Evolutionary conservation across 768 basidiomycete genomes (phyloP).

Genomic region (Leccinum ochraceum): DNA sequence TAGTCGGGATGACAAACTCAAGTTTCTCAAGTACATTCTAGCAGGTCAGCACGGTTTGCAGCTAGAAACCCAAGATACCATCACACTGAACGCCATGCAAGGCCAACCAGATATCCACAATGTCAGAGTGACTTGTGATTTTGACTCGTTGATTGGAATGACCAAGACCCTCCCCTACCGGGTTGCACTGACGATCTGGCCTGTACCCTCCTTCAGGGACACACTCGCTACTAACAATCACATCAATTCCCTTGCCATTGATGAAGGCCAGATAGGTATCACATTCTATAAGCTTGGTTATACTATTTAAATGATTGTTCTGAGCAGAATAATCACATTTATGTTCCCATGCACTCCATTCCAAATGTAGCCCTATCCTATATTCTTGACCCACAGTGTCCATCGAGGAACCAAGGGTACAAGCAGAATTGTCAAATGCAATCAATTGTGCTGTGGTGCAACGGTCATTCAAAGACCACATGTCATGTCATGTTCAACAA

Average conservation of each 20-base stretch:
- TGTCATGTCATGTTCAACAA: too few species aligned
- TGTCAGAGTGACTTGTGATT: background rate
- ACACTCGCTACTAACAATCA: background rate
- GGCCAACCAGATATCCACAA: background rate
- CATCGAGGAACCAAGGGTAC: too few species aligned
- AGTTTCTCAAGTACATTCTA: slow-evolving; percentile 7
- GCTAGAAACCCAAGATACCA: background rate
- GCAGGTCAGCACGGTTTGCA: background rate
- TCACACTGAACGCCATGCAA: background rate
- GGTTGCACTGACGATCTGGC: background rate
- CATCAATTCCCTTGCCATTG: background rate
- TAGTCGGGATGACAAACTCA: background rate
- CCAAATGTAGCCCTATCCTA: slow-evolving; percentile 1
- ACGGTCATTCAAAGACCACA: too few species aligned
- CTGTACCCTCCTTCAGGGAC: slow-evolving; percentile 1
- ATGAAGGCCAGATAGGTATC: background rate
- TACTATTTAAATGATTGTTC: too few species aligned
- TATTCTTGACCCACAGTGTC: too few species aligned
- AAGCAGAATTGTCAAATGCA: too few species aligned
- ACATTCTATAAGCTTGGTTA: too few species aligned
- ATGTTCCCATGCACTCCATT: background rate
- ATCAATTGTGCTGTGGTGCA: too few species aligned
- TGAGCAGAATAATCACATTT: background rate
- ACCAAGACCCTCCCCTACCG: background rate
- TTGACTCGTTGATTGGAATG: slow-evolving; percentile 9